A percentile compares a stretch with the other conserved stretches of the same genome.
Conservation (phyloP, 1,284 basidiomycete genomes). For the Puccinia horiana region DNA sequence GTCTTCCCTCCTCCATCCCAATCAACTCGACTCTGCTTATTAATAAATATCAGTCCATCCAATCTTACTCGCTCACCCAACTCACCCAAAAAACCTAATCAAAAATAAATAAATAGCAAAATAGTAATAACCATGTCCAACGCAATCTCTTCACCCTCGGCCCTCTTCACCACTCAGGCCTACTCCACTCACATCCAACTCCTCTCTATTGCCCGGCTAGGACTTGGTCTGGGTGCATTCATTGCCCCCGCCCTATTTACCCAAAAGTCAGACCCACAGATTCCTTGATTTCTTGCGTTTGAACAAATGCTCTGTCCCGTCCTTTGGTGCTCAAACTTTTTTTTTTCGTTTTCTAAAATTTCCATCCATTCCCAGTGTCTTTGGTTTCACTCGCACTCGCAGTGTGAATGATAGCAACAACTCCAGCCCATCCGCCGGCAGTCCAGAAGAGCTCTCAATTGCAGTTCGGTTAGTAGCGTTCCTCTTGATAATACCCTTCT, state of each 20-base stretch:
- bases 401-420: conserved; percentile 6
- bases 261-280: conserved; percentile 39
- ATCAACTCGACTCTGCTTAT: too few relatives aligned
- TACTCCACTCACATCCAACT: conserved; percentile 47
- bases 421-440: conserved; percentile 24
- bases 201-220: conserved; percentile 41
- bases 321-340: too few relatives aligned
- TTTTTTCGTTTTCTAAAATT: too few relatives aligned
- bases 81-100: background rate
- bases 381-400: conserved; percentile 25
- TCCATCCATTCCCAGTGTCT: conserved; percentile 23
- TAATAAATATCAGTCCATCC: background rate
- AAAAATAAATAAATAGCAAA: background rate
- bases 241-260: conserved; percentile 46
- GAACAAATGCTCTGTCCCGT: background rate
- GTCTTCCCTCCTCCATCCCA: too few relatives aligned
- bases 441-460: conserved; percentile 41
- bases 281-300: background rate
- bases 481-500: background rate
- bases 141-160: conserved; percentile 39
- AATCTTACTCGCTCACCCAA: background rate
- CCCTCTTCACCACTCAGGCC: conserved; percentile 45
- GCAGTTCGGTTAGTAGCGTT: conserved; percentile 37
- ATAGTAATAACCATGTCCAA: too few relatives aligned
- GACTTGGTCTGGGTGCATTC: conserved; percentile 42